Evolutionary conservation across 1,284 basidiomycete species (phyloP), one percentile per base, ranked within the genome.

Genomic region (Malassezia slooffiae): DNA sequence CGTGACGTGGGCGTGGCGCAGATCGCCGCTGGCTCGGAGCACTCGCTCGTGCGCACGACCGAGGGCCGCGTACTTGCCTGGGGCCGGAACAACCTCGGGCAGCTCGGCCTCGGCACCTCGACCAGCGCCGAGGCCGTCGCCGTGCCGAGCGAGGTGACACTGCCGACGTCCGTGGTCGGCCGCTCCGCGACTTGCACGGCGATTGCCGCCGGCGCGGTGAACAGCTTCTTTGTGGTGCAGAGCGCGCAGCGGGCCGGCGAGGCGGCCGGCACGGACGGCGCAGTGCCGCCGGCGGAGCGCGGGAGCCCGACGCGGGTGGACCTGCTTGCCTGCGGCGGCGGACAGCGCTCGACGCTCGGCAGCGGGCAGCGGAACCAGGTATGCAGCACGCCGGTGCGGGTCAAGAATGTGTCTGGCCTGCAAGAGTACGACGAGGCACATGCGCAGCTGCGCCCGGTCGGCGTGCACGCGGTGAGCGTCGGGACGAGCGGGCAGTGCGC

Each of bases 271-370:
- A 20, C 12, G 13, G 41, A 57, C 46, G 53, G 55, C 38, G 9
- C 50, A 41, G 7, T 37, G 43, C 16, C 47, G 50, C 21, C 49
- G 48, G 22, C n/a, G 42, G 2, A 13, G 5, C 32, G 1, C 43
- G 41, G 11, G 39, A 32, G 5, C 38, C 35, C 4, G 15, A 44
- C 32, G 50, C 56, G 55, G 5, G 54, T 66, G 24, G 87, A 93
- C 57, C 65, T 91, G 4, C 75, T 89, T 24, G 79, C 85, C 37
- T 82, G 80, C 53, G 90, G 90, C 0, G 73, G 86, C 80, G 74
- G 90, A 51, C 80, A 83, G 67, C 85, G 78, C 70, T 89, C 90
- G 10, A 82, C 83, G 3, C 75, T 95, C 3, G 90, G 89, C 0
- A 88, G 85, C 46, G 79, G 76, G n/a, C 68, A 77, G 33, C 90